Conservation (phyloP, 2,329 filamentous ascomycete species). For the Aureobasidium musti region DNA sequence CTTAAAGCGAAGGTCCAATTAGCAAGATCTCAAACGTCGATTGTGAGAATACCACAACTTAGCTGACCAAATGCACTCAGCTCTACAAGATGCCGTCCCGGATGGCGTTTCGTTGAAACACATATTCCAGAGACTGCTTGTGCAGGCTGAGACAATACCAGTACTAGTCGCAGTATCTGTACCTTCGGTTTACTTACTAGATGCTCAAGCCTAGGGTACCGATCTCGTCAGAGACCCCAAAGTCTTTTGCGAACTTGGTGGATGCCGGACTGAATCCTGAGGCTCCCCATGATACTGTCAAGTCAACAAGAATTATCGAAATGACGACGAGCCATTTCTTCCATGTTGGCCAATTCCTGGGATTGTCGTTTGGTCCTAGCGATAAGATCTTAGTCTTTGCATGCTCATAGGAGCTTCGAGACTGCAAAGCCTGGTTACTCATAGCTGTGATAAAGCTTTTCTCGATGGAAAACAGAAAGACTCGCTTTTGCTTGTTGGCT, state of each 20-base stretch:
- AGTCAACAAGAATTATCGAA: conserved; percentile 40
- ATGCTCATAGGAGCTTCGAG: background rate
- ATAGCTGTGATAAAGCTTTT: background rate
- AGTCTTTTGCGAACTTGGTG: conserved; percentile 47
- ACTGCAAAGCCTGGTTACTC: background rate
- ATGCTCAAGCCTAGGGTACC: conserved; percentile 34
- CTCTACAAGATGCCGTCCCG: too few relatives aligned
- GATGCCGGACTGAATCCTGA: conserved; percentile 52
- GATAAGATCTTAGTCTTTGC: conserved; percentile 35
- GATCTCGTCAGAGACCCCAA: conserved; percentile 38
- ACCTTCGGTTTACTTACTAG: too few relatives aligned
- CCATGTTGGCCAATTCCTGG: conserved; percentile 41
- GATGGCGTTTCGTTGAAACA: too few relatives aligned
- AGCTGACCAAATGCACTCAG: too few relatives aligned
- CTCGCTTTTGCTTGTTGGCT: background rate
- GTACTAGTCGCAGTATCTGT: too few relatives aligned
- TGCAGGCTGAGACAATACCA: too few relatives aligned
- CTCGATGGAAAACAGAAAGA: background rate
- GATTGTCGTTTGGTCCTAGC: conserved; percentile 38
- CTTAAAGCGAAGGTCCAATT: conserved; percentile 36
- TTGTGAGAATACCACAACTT: too few relatives aligned
- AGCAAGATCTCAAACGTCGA: too few relatives aligned
- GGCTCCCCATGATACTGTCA: conserved; percentile 44
- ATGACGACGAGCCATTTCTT: conserved; percentile 44
- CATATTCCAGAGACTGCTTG: too few relatives aligned